Evolutionary conservation across 75 land plant genomes (phyloP).

Genomic region (Pinus taeda): DNA sequence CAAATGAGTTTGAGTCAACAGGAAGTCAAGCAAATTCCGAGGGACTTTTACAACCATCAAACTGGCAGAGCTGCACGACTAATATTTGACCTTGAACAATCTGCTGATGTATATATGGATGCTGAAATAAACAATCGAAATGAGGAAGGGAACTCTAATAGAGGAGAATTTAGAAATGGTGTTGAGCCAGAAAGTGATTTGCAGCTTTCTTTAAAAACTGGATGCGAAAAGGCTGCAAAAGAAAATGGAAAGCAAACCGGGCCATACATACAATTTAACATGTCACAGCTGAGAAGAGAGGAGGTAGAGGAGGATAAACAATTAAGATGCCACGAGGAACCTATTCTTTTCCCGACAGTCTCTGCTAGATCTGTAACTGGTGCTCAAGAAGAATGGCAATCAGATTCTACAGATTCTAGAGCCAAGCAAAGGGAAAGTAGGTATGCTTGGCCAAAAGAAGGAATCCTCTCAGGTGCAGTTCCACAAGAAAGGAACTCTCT

Average conservation of each 20-base stretch:
- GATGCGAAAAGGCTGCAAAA: slow-evolving; percentile 1
- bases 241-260: slow-evolving; percentile 3
- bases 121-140: slow-evolving; percentile 33
- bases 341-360: not conserved
- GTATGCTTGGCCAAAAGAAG: slow-evolving; percentile 4
- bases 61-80: slow-evolving; percentile 25
- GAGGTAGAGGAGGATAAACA: not conserved
- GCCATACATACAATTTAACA: not conserved
- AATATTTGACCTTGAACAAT: slow-evolving; percentile 60
- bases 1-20: slow-evolving; percentile 6
- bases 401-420: not conserved
- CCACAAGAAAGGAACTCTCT: not conserved
- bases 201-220: slow-evolving; percentile 15
- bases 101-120: slow-evolving; percentile 56
- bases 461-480: not conserved
- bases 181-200: slow-evolving; percentile 19
- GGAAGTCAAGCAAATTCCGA: slow-evolving; percentile 16
- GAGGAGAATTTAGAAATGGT: not conserved
- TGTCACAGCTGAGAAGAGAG: not conserved
- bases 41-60: slow-evolving; percentile 22
- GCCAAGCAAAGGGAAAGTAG: slow-evolving; percentile 6
- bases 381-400: slow-evolving; percentile 2
- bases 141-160: slow-evolving; percentile 5
- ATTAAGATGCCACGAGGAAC: not conserved
- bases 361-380: not conserved